Evolutionary conservation across 352 stramenopile species (phyloP).

Genomic region (Phytophthora pini): DNA sequence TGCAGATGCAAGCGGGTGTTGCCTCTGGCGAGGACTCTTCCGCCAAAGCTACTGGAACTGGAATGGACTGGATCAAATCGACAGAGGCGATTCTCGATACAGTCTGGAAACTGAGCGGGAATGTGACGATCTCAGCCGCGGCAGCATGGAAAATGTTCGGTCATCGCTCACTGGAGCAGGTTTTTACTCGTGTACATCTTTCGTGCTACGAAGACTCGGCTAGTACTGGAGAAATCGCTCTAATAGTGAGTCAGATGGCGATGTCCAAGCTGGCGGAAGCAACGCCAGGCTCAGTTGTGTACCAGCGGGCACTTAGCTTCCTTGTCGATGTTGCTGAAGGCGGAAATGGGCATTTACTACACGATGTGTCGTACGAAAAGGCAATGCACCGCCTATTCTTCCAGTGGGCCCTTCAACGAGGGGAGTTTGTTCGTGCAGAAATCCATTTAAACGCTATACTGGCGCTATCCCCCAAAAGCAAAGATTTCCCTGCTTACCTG

Average conservation of each 20-base stretch:
- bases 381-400: slow-evolving; percentile 60
- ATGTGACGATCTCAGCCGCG: slow-evolving; percentile 51
- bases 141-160: slow-evolving; percentile 64
- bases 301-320: slow-evolving; percentile 42
- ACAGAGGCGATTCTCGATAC: slow-evolving; percentile 62
- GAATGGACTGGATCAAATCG: slow-evolving; percentile 65
- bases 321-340: slow-evolving; percentile 33
- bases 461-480: slow-evolving; percentile 49
- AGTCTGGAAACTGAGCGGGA: slow-evolving; percentile 74
- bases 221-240: slow-evolving; percentile 53
- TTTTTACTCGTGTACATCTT: slow-evolving; percentile 60
- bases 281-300: slow-evolving; percentile 26
- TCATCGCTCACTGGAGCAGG: slow-evolving; percentile 46
- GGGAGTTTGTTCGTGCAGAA: slow-evolving; percentile 47
- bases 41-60: slow-evolving; percentile 19
- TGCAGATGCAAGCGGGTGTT: slow-evolving; percentile 36
- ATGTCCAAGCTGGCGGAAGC: slow-evolving; percentile 27
- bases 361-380: slow-evolving; percentile 50
- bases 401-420: slow-evolving; percentile 55
- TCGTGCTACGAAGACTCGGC: slow-evolving; percentile 63
- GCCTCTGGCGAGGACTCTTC: slow-evolving; percentile 18
- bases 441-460: slow-evolving; percentile 54
- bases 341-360: slow-evolving; percentile 31
- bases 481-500: slow-evolving; percentile 55
- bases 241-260: slow-evolving; percentile 61